Evolutionary conservation across 805 yeast genomes (phyloP).

Genomic region (Jamesozyma piceae): DNA sequence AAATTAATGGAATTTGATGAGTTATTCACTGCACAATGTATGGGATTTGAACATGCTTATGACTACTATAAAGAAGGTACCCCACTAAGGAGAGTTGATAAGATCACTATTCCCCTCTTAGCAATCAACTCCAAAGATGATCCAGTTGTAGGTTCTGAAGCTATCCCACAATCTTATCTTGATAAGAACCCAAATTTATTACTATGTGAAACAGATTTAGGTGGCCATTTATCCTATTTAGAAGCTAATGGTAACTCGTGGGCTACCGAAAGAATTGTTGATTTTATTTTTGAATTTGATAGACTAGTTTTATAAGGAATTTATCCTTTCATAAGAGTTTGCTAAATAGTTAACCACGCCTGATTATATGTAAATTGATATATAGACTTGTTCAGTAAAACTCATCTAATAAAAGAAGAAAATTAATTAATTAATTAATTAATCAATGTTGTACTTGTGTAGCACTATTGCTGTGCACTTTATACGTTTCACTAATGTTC

Average conservation of each 20-base stretch:
- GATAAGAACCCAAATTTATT: conserved; percentile 48
- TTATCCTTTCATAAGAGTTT: no score
- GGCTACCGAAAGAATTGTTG: conserved; percentile 36
- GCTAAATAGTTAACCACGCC: no score
- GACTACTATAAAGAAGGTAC: conserved; percentile 61
- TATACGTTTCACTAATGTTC: no score
- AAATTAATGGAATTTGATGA: conserved; percentile 51
- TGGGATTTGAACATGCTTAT: conserved; percentile 52
- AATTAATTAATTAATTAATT: no score
- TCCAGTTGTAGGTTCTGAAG: conserved; percentile 44
- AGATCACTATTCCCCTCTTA: conserved; percentile 52
- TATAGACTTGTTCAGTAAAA: no score
- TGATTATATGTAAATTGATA: no score
- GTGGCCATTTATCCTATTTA: conserved; percentile 59
- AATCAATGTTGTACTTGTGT: no score
- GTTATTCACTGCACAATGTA: conserved; percentile 47
- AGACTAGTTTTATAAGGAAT: conserved; percentile 13
- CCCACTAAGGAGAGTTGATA: conserved; percentile 47
- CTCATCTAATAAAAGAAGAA: not conserved
- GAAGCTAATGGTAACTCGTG: conserved; percentile 39
- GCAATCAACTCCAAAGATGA: conserved; percentile 53
- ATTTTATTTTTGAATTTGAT: conserved; percentile 33
- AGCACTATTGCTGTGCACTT: no score
- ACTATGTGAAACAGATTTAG: conserved; percentile 51
- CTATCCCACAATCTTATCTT: conserved; percentile 44